A percentile compares a stretch with the other conserved stretches of the same genome.
Conservation (phyloP, 495 filamentous ascomycete genomes). For the Rhypophila decipiens region DNA sequence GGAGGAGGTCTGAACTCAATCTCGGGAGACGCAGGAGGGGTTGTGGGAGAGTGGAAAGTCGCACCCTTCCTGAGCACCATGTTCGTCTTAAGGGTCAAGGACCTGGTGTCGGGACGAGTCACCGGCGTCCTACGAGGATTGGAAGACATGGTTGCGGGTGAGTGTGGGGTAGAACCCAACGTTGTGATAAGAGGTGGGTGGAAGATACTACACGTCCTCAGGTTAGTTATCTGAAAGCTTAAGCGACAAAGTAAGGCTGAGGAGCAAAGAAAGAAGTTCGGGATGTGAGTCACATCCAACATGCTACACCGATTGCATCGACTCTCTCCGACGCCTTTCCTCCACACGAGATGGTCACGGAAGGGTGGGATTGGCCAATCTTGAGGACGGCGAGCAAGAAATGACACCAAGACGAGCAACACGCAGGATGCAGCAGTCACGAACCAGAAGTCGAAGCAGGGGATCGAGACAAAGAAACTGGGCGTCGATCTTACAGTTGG, state of each 20-base stretch:
- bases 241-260: constrained; percentile 14
- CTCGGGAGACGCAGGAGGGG: constrained; percentile 38
- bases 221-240: constrained; percentile 21
- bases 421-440: not conserved
- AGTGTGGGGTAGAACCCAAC: constrained; percentile 26
- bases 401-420: constrained; percentile 2
- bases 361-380: constrained; percentile 17
- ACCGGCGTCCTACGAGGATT: constrained; percentile 46
- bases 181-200: constrained; percentile 12
- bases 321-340: not conserved
- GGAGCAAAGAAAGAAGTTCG: constrained; percentile 5
- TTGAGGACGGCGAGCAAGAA: not conserved
- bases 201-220: constrained; percentile 17
- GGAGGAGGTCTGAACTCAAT: constrained; percentile 41
- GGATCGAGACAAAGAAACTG: not conserved
- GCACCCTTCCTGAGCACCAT: constrained; percentile 54
- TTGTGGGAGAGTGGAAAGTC: constrained; percentile 54
- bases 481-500: constrained; percentile 8
- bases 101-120: constrained; percentile 38
- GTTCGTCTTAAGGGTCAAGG: constrained; percentile 45
- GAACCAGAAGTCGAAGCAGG: constrained; percentile 1
- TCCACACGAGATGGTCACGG: constrained; percentile 1
- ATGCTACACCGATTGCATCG: constrained; percentile 17
- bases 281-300: constrained; percentile 25
- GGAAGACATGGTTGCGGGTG: constrained; percentile 41